phyloP scores from a whole-genome alignment of 1,284 basidiomycete genomes.

The Pascua sp. region DNA sequence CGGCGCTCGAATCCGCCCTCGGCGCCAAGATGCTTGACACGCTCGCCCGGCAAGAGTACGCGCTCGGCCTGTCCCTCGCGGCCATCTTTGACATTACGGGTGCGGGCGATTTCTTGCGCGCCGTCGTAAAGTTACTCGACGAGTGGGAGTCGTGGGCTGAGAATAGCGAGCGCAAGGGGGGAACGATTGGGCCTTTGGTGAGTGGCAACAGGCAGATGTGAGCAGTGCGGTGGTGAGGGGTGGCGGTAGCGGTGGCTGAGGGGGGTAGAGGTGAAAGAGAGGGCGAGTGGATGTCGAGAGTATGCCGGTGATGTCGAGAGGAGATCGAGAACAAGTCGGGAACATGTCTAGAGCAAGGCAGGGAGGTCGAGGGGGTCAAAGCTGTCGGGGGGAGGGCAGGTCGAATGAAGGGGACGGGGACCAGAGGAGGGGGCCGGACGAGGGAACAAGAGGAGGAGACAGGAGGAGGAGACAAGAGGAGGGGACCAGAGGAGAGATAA shows the following conservation, averaged over 20 bases:
- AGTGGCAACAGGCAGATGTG: not conserved
- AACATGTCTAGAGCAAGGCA: too few relatives aligned
- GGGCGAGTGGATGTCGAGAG: too few relatives aligned
- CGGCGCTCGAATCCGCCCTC: conserved; percentile 34
- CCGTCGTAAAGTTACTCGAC: conserved; percentile 45
- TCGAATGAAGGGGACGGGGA: too few relatives aligned
- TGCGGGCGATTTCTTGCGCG: conserved; percentile 48
- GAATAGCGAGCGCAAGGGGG: conserved; percentile 35
- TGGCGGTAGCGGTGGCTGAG: not conserved
- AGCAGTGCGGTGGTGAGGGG: too few relatives aligned
- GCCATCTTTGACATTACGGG: conserved; percentile 49
- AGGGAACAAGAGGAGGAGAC: too few relatives aligned
- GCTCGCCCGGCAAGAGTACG: conserved; percentile 46
- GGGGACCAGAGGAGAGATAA: too few relatives aligned
- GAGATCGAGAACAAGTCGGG: too few relatives aligned
- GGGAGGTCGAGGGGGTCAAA: too few relatives aligned
- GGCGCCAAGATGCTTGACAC: conserved; percentile 39
- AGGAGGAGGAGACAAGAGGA: too few relatives aligned
- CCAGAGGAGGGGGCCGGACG: too few relatives aligned
- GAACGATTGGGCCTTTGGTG: conserved; percentile 28
- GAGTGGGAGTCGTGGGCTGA: conserved; percentile 52
- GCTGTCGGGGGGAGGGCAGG: too few relatives aligned
- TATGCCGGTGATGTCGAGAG: too few relatives aligned
- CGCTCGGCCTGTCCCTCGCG: conserved; percentile 51
- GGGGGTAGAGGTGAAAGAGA: not conserved